Percentiles rank a stretch among this genome's conserved stretches.
Conservation (phyloP, 2,329 filamentous ascomycete genomes). For the Botrytis deweyae region DNA sequence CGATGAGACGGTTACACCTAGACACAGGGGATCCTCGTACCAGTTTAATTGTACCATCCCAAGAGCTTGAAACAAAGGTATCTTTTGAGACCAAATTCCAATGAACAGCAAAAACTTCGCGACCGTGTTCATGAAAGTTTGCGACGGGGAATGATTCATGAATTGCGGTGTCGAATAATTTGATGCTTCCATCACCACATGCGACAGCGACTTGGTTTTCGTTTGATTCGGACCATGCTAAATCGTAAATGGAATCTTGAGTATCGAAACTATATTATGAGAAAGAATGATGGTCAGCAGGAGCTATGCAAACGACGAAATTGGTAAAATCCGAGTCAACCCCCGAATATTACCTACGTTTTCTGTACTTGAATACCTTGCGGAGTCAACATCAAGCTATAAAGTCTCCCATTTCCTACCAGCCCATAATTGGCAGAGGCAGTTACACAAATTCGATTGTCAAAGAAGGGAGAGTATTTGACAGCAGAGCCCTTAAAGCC, state of each 20-base stretch:
- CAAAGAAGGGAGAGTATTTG: constrained; percentile 98
- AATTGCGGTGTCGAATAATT: constrained; percentile 84
- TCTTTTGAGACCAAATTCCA: constrained; percentile 94
- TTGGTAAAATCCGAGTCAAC: not conserved
- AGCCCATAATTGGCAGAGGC: constrained; percentile 94
- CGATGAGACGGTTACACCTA: not conserved
- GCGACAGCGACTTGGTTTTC: constrained; percentile 90
- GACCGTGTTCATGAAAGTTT: constrained; percentile 89
- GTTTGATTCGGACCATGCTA: constrained; percentile 93
- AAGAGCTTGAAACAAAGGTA: constrained; percentile 85
- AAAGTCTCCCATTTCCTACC: constrained; percentile 91
- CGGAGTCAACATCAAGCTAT: constrained; percentile 77
- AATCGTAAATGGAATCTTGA: constrained; percentile 93
- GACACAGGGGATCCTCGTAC: constrained; percentile 43
- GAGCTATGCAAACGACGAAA: not conserved
- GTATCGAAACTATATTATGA: constrained; percentile 75
- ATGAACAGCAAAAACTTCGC: constrained; percentile 87
- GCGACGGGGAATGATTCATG: constrained; percentile 78
- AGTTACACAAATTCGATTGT: constrained; percentile 87
- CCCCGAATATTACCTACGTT: constrained; percentile 51
- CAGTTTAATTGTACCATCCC: constrained; percentile 95
- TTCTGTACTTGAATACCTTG: constrained; percentile 83
- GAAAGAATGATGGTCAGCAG: not conserved
- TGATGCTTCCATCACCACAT: constrained; percentile 90
- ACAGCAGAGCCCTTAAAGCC: constrained; percentile 96